Percentiles rank a stretch among this genome's conserved stretches.
phyloP scores from a whole-genome alignment of 2,329 filamentous ascomycete genomes.

The Rhynchosporium secalis region DNA sequence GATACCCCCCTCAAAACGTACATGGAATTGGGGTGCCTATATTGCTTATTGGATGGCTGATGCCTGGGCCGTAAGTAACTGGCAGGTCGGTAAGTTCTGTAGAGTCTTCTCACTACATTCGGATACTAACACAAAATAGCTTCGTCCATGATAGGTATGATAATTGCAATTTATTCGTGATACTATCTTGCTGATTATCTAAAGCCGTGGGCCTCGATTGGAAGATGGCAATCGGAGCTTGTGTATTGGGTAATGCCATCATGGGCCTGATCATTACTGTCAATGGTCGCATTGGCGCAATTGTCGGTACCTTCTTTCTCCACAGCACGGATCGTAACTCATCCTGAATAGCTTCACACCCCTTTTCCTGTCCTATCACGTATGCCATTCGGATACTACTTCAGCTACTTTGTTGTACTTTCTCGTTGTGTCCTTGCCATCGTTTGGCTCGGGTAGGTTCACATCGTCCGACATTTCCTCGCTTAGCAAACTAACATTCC shows the following conservation, averaged over 20 bases:
- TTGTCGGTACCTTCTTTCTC: constrained; percentile 18
- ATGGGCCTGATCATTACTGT: constrained; percentile 42
- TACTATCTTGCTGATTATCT: too few relatives aligned
- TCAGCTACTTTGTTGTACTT: constrained; percentile 45
- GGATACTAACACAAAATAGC: constrained; percentile 17
- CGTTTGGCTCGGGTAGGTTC: constrained; percentile 53
- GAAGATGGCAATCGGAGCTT: constrained; percentile 54
- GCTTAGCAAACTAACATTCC: constrained; percentile 16
- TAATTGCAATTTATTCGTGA: too few relatives aligned
- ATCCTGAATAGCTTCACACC: constrained; percentile 43
- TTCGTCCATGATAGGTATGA: constrained; percentile 24
- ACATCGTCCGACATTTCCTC: not conserved
- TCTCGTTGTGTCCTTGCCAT: constrained; percentile 48
- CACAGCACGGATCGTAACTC: constrained; percentile 15
- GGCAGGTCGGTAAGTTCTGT: constrained; percentile 24
- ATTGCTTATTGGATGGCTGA: constrained; percentile 29
- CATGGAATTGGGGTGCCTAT: constrained; percentile 24
- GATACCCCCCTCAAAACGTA: constrained; percentile 24
- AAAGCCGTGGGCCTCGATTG: constrained; percentile 42
- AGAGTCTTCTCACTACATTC: not conserved
- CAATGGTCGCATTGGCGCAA: constrained; percentile 46
- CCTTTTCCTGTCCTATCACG: constrained; percentile 49
- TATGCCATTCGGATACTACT: constrained; percentile 49
- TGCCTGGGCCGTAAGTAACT: constrained; percentile 27
- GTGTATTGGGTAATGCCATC: constrained; percentile 45